Base-by-base conservation (phyloP, 768 basidiomycete genomes). In the Boletus tylopilopsis region DNA sequence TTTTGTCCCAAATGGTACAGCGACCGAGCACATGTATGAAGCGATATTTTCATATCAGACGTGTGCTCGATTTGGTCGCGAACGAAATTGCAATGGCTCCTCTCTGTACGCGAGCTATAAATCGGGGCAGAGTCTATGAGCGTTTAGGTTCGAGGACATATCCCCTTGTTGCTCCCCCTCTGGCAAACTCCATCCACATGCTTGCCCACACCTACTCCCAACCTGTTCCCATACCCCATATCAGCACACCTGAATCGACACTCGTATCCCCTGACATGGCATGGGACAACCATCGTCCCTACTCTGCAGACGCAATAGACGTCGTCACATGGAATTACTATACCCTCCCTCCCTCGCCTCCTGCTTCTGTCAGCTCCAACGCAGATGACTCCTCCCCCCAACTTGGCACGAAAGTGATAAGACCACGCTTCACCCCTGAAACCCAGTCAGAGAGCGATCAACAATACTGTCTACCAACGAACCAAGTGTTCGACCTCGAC, bases 401-500 rank as follows among this genome's bases (percentile, higher is more conserved):
- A 35, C 76, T 73, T 30, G 47, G 73, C 6, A n/a, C 65, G 13
- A 70, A 69, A 42, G 71, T 78, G 60, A 78, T 84, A 72, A 78
- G 75, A 64, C 73, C 76, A 51, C 75, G 74, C 54, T 68, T 72
- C 60, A 71, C 71, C 53, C 73, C 78, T 5, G 79, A 79, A 53
- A 54, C 66, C 11, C 55, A 47, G 23, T 67, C 71, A 16, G 76
- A 79, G 21, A 62, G 71, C 47, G 75, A 78, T 45, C 76, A 74
- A 51, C 68, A 71, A 47, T 69, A 79, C 35, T 88, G 84, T 61
- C 65, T 88, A 13, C 77, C 86, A 29, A 88, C 86, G 15, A 79
- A 80, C 64, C 82, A 88, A 69, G 74, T 88, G 58, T 89, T 88
- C 66, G 85, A 87, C 66, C 68, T 75, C 4, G 67, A 73, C 23